Evolutionary conservation across 352 stramenopile species (phyloP), one percentile per base, ranked within the genome.

Genomic region (Stephanocyclus meneghinianus): DNA sequence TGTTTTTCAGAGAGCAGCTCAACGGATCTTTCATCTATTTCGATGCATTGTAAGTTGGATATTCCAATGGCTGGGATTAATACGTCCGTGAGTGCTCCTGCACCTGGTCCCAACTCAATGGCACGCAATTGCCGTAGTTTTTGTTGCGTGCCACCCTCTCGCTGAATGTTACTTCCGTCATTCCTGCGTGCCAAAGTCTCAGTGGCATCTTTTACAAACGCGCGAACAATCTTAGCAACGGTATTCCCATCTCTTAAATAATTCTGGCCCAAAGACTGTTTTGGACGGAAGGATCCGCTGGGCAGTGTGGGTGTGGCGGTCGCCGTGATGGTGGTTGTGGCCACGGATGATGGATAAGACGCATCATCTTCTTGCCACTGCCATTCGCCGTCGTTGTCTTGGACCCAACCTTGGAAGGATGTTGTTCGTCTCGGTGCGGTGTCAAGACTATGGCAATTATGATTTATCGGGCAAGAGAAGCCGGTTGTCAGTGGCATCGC

Each of bases 181-280:
- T 65, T 50, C 13, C 21, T 50, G 21, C 18, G 55, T 56, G 21
- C 50, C 55, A 82, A 45, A 3, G 78, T 86, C 15, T 71, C 45
- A 2, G 84, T 92, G 50, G 86, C 92, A 85, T 96, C 92, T 59
- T 85, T 59, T 57, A 89, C 80, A 80, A 97, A 94, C 16, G 92
- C 78, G 50, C 88, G 71, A 16, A 95, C 80, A 53, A 97, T 96
- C 75, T 96, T 96, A 18, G 87, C 81, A 9, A 96, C 91, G 59
- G 93, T 96, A 80, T 97, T 97, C 18, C 91, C 86, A 83, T 97
- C 94, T 26, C 85, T 71, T 6, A 97, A 79, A 72, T 90, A 97
- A 71, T 97, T 97, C 80, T 97, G 94, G 59, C 94, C 94, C 0
- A 97, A 77, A 26, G 88, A 95, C 87, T 97, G 93, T 86, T 97